These are phyloP conservation scores for Russula foetens DNA, from an alignment of 768 basidiomycete species.

Conservation along the genomic window DNA sequence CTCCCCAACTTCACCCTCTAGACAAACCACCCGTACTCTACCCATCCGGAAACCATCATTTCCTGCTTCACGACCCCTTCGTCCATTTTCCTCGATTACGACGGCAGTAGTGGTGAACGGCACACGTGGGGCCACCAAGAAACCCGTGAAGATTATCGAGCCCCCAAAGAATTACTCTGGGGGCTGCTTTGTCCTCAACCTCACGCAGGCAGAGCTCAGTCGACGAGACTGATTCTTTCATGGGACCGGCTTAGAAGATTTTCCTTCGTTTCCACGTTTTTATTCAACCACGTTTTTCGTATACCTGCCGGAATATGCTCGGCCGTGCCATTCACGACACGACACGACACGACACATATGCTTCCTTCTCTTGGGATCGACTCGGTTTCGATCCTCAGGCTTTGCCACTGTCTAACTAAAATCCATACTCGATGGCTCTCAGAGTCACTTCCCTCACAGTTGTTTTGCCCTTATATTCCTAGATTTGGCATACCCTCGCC, in stretches of 20 bases:
- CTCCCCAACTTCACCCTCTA: background rate
- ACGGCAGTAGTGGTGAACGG: conserved; percentile 22
- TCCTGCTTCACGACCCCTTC: conserved; percentile 63
- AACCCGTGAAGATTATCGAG: conserved; percentile 68
- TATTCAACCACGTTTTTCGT: no score
- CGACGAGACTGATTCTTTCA: conserved; percentile 42
- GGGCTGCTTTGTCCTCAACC: conserved; percentile 60
- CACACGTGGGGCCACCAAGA: conserved; percentile 26
- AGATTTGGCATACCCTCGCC: background rate
- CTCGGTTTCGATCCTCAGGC: background rate
- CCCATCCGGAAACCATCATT: conserved; percentile 34
- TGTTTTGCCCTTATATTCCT: background rate
- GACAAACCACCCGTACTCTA: conserved; percentile 28
- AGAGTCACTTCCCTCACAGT: background rate
- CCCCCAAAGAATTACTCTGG: conserved; percentile 64
- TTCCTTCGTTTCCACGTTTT: background rate
- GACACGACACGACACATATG: no score
- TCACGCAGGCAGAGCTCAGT: conserved; percentile 79
- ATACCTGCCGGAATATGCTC: background rate
- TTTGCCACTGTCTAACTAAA: conserved; percentile 1
- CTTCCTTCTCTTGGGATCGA: background rate
- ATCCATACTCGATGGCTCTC: background rate
- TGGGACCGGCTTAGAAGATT: background rate
- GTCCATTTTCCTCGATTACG: conserved; percentile 67
- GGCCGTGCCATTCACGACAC: background rate